phyloP scores from a whole-genome alignment of 2,329 filamentous ascomycete species.

The Ceratocystis smalleyi region DNA sequence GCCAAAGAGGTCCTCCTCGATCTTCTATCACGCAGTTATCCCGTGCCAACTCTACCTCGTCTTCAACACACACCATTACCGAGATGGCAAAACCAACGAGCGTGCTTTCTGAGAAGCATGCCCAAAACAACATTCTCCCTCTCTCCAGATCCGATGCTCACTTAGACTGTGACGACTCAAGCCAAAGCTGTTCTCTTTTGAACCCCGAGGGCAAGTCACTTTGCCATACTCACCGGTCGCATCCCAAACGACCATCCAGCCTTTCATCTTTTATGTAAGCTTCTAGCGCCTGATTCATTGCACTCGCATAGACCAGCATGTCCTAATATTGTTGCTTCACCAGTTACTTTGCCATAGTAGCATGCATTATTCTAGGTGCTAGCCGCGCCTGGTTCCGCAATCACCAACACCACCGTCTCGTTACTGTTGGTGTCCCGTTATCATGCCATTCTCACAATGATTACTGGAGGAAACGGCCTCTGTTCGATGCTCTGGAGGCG shows the following conservation, averaged over 20 bases:
- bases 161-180: no score
- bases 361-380: slow-evolving; percentile 2
- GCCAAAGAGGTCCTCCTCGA: neutral
- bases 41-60: neutral
- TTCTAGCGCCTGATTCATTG: neutral
- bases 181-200: no score
- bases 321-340: neutral
- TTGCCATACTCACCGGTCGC: no score
- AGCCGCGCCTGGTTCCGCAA: neutral
- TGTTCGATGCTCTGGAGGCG: slow-evolving; percentile 44
- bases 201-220: no score
- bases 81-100: slow-evolving; percentile 1
- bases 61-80: neutral
- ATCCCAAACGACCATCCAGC: no score
- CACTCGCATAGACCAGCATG: neutral
- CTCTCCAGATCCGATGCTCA: no score
- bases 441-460: slow-evolving; percentile 55
- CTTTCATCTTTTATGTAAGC: no score
- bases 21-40: slow-evolving; percentile 1
- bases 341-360: slow-evolving; percentile 1
- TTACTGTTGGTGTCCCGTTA: slow-evolving; percentile 31
- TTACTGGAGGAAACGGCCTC: slow-evolving; percentile 48
- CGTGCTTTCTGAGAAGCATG: no score
- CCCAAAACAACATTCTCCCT: no score
- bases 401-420: neutral